Conservation (phyloP, 202 grass and related monocot genomes). For the Cymbopogon flexuosus region DNA sequence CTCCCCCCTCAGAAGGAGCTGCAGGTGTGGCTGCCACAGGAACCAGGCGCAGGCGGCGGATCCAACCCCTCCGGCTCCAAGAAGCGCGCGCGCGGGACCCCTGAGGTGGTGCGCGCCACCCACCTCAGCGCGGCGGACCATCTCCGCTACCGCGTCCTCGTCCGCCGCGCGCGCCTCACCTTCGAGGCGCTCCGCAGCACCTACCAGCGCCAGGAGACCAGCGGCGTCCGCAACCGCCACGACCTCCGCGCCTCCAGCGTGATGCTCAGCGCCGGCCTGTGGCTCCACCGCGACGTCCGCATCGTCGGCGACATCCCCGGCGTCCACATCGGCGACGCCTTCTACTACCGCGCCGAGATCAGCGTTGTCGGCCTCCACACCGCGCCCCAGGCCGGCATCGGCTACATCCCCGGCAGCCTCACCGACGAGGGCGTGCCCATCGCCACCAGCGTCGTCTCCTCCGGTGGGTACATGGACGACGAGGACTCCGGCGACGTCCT, state of each 20-base stretch:
- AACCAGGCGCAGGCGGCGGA: not conserved
- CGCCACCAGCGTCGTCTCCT: slow-evolving; percentile 77
- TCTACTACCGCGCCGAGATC: slow-evolving; percentile 85
- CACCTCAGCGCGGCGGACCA: slow-evolving; percentile 28
- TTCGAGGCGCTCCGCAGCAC: slow-evolving; percentile 62
- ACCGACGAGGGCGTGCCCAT: slow-evolving; percentile 51
- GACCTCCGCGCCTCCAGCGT: slow-evolving; percentile 54
- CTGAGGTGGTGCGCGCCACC: slow-evolving; percentile 60
- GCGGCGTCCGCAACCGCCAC: slow-evolving; percentile 29
- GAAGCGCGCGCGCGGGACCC: slow-evolving; percentile 44
- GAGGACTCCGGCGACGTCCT: slow-evolving; percentile 68
- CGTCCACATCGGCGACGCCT: slow-evolving; percentile 63
- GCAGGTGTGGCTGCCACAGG: not conserved
- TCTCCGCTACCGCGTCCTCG: slow-evolving; percentile 39
- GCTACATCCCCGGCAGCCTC: slow-evolving; percentile 44
- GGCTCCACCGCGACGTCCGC: slow-evolving; percentile 51
- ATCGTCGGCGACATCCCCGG: slow-evolving; percentile 73
- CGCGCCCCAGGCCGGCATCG: slow-evolving; percentile 61
- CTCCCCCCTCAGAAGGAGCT: not conserved
- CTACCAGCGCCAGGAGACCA: slow-evolving; percentile 24
- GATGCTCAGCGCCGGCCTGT: slow-evolving; percentile 52
- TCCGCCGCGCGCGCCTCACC: slow-evolving; percentile 65
- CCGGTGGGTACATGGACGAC: slow-evolving; percentile 80
- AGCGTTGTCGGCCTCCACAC: slow-evolving; percentile 66
- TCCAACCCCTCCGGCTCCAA: slow-evolving; percentile 18